Evolutionary conservation across 345 rosid genomes (phyloP), one percentile per base, ranked within the genome.

Genomic region (Syzygium grande): DNA sequence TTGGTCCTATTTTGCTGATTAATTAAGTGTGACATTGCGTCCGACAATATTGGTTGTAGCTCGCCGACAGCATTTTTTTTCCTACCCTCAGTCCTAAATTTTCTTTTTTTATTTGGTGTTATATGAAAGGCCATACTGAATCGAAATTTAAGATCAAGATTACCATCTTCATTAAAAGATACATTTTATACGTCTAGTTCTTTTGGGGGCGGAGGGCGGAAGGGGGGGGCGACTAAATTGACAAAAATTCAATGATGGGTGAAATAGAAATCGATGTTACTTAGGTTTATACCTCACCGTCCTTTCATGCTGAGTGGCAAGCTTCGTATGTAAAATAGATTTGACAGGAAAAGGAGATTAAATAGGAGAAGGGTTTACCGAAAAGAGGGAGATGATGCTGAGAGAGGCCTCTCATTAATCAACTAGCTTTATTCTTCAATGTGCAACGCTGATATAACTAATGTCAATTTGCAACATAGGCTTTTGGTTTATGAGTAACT

Each of bases 81-180:
- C 10, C 34, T n/a, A 13, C 2, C 2, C 0, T 6, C 9, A 3
- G 10, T 61, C 38, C n/a, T 3, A 8, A 4, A 6, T 61, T n/a
- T 61, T 61, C n/a, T 61, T 61, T 61, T 61, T 61, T n/a, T 61
- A 61, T 61, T 61, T 2, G 3, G 0, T 17, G 22, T 7, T 65
- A 7, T 30, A 30, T 2, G 23, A 73, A 17, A 17, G 25, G 7
- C 6, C 7, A 25, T 34, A 73, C 14, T 25, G 0, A 19, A 5
- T 73, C 1, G 4, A 6, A 73, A 73, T 73, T 34, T 73, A 25
- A 73, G 0, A 6, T 16, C 2, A 9, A 0, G 19, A 23, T 10
- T 30, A 30, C 3, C 0, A 17, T 68, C 79, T 1, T 21, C 9
- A 34, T 68, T 30, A 34, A 61, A 16, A 30, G 17, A 16, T 34